These are phyloP conservation scores for Gracilaria caudata DNA, from an alignment of 23 red algal species.

Conservation along the genomic window DNA sequence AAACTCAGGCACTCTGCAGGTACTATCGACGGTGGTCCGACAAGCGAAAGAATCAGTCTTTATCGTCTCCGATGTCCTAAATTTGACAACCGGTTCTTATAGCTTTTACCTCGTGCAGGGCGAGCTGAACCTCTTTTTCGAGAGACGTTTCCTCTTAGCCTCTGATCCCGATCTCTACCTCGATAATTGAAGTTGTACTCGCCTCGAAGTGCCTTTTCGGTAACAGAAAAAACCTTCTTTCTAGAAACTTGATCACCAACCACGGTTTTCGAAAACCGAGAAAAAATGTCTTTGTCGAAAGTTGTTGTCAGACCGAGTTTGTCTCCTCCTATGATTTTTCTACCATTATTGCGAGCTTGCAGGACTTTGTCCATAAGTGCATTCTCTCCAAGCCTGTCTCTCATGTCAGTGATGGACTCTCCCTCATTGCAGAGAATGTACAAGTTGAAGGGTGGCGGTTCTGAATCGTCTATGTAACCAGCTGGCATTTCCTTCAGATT, in stretches of 20 bases:
- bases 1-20: background rate
- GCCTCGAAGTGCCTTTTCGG: slow-evolving; percentile 59
- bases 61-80: slow-evolving; percentile 8
- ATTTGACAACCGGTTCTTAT: slow-evolving; percentile 12
- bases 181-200: slow-evolving; percentile 70
- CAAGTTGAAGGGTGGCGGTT: slow-evolving; percentile 61
- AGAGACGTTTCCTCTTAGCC: background rate
- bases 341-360: slow-evolving; percentile 41
- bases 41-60: background rate
- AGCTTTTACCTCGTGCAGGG: background rate
- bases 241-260: slow-evolving; percentile 35
- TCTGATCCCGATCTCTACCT: slow-evolving; percentile 24
- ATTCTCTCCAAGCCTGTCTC: slow-evolving; percentile 45
- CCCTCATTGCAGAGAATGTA: slow-evolving; percentile 46
- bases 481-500: background rate
- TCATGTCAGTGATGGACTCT: slow-evolving; percentile 46
- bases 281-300: slow-evolving; percentile 53
- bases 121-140: slow-evolving; percentile 1
- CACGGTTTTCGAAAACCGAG: slow-evolving; percentile 58
- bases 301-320: slow-evolving; percentile 35
- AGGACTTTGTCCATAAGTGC: slow-evolving; percentile 42
- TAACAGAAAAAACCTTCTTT: slow-evolving; percentile 25
- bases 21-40: background rate
- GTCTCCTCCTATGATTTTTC: slow-evolving; percentile 53
- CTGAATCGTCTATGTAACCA: slow-evolving; percentile 20